Base-by-base conservation (phyloP, 352 stramenopile species). In the Stephanocyclus meneghinianus region DNA sequence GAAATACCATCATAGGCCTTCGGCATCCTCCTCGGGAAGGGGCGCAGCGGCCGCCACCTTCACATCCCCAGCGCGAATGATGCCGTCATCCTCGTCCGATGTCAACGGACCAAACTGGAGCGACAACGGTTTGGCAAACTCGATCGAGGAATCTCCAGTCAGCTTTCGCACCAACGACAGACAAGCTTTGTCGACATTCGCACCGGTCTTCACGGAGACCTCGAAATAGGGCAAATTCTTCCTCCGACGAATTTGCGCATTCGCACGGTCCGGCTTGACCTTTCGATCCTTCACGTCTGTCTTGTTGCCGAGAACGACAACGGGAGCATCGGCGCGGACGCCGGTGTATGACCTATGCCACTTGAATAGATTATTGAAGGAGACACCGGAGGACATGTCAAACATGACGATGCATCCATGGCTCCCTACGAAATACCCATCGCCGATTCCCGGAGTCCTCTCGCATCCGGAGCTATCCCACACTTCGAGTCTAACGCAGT, bases 271-370 rank as follows among this genome's bases (percentile, higher is more conserved):
- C 9, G 53, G 53, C 53, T 62, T 62, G 26, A 62, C 53, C 53
- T 62, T 62, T 40, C 53, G 5, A 6, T 62, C 53, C 53, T 62
- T 62, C 21, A 62, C 26, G 40, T 62, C 53, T 18, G 29, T 18
- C 29, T 62, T 62, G 26, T 62, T 62, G 29, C 53, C 53, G 11
- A 62, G 53, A 42, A 62, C 16, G 9, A 62, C 53, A n/a, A 62
- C 26, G 29, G 53, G 53, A 16, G 53, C 26, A 1, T 15, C 53
- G 10, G 53, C 21, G 18, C 53, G 42, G 29, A 62, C 53, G n/a
- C 53, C 21, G 21, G 9, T 1, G 21, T 44, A 62, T 7, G 21
- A 40, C 2, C 1, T 2, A 13, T 44, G 21, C 29, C 53, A 44
- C 1, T 16, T 6, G 1, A 7, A 26, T 1, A 62, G 10, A 42